A percentile compares a stretch with the other conserved stretches of the same genome.
phyloP scores from a whole-genome alignment of 805 yeast species.

The Starmerella potacharoeniae region DNA sequence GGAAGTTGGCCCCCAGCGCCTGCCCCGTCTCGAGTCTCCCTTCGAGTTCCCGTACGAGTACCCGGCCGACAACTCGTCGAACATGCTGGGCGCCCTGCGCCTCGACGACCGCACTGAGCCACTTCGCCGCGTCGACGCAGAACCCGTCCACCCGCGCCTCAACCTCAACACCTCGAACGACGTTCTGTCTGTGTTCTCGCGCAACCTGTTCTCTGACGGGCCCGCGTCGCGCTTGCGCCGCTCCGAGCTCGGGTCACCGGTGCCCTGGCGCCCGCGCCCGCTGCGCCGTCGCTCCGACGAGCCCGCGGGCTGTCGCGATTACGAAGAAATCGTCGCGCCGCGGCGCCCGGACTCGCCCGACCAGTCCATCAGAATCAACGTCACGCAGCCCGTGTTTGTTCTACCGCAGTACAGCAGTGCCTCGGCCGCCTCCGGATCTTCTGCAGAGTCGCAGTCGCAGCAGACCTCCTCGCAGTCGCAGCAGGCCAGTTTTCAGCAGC shows the following conservation, averaged over 20 bases:
- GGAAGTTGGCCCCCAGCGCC: not conserved
- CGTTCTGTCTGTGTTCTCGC: not conserved
- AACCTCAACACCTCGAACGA: not conserved
- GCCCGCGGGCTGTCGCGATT: too few species aligned
- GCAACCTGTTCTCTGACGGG: not conserved
- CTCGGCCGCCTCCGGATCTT: too few species aligned
- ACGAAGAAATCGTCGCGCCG: too few species aligned
- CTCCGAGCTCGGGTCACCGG: not conserved
- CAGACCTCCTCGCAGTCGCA: too few species aligned
- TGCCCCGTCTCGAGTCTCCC: not conserved
- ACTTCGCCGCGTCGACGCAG: not conserved
- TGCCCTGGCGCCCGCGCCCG: not conserved
- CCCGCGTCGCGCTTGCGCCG: not conserved
- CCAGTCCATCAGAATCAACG: too few species aligned
- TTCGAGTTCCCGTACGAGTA: not conserved
- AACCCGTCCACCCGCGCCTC: not conserved
- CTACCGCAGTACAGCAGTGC: too few species aligned
- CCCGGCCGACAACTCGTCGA: not conserved
- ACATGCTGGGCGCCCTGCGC: not conserved
- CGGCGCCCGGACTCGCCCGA: too few species aligned
- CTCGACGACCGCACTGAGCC: not conserved
- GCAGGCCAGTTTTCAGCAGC: too few species aligned
- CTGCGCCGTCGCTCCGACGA: too few species aligned
- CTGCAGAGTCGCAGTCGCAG: too few species aligned
- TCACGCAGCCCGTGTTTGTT: too few species aligned